Evolutionary conservation across 345 rosid species (phyloP), one percentile per base, ranked within the genome.

Genomic region (Pugionium dolabratum): DNA sequence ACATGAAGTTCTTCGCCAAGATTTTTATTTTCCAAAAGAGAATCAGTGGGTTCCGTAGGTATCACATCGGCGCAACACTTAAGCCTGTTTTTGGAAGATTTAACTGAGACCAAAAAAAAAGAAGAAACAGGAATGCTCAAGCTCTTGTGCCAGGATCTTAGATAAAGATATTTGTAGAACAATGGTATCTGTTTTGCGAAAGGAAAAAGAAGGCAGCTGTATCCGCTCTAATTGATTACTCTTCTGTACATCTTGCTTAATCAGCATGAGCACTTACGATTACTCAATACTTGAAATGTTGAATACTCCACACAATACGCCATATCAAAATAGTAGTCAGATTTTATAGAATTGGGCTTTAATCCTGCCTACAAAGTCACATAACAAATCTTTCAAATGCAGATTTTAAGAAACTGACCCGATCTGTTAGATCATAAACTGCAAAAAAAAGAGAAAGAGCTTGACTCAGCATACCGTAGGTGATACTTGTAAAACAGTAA

Each of bases 281-380:
- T 69, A 54, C 33, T 66, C 79, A 87, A 64, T 48, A 79, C 78
- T 62, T 70, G 84, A 78, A 93, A 93, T 71, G 95, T 86, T 57
- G 98, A 89, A 77, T 89, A 92, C 40, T 89, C 97, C 82, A 92
- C 83, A 44, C 85, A 82, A 47, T 92, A 92, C 71, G 89, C 95
- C 98, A 86, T 92, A 56, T 89, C 98, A 78, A 81, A 92, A 70
- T 87, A 92, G 79, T 80, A 89, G 79, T 79, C 85, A 59, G 81
- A 81, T 49, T 76, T 68, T 51, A 58, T 62, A 49, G 73, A 61
- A 7, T 55, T 69, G 41, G 81, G 80, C 65, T 82, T 80, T 55
- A 68, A 70, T 61, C 77, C 81, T 55, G 71, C 73, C 98, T 92
- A 91, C 76, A 79, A 79, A 62, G 35, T 52, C 40, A 68, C 25